Base-by-base conservation (phyloP, 345 rosid species). In the Zanthoxylum bungeanum region DNA sequence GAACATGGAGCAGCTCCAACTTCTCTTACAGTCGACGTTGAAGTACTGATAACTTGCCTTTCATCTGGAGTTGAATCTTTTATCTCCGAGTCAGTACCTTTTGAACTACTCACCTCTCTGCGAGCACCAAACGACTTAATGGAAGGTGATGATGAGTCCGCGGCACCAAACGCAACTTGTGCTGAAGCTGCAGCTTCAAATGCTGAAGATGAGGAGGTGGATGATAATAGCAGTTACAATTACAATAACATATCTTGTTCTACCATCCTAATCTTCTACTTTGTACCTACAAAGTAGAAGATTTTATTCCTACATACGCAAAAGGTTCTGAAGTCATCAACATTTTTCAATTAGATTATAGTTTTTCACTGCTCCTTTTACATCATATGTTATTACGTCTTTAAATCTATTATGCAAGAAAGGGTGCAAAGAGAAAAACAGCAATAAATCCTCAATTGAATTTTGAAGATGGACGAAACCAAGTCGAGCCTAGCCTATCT, bases 111-210 rank as follows among this genome's bases (percentile, higher is more conserved):
- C 76, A 50, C 73, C 50, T 64, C 71, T 71, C 56, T 71, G 58
- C 55, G 77, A 78, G 60, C 63, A 28, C 80, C 78, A 69, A 33
- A 85, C 33, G 77, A 69, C 80, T 75, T 73, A 64, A 85, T 33
- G 27, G 79, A 64, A 50, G 83, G 30, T 39, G 79, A 62, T 47
- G 86, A 68, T 56, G 82, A 1, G 46, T 81, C 77, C 21, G 81
- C 84, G 5, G 74, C 78, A 10, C 85, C 91, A 75, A 82, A 86
- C 22, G 86, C 83, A 70, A 83, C 82, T 73, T 85, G 79, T 52
- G n/a, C n/a, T n/a, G 84, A 64, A 68, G 85, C 87, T 85, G 89
- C 70, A 80, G 67, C 64, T 36, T 69, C 25, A 51, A 70, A n/a
- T n/a, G n/a, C n/a, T n/a, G n/a, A n/a, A n/a, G n/a, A n/a, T n/a